These are phyloP conservation scores for Pestalotiopsis sp. DNA, from an alignment of 2,329 filamentous ascomycete genomes.

Conservation along the genomic window DNA sequence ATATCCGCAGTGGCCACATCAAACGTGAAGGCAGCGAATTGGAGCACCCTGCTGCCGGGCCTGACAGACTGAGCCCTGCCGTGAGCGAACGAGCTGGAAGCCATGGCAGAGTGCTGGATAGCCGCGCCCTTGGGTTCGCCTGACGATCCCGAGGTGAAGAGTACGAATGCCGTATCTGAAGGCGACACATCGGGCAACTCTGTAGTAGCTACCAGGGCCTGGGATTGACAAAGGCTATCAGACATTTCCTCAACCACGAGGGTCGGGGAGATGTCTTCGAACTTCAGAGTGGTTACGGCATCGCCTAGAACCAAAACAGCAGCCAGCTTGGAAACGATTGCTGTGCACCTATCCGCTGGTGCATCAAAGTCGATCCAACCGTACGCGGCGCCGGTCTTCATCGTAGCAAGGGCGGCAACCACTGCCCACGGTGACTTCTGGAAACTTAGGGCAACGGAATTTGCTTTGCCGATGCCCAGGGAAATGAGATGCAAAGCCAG, in stretches of 20 bases:
- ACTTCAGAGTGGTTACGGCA: too few relatives aligned
- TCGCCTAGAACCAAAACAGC: not conserved
- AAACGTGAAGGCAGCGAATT: not conserved
- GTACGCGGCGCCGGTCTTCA: constrained; percentile 49
- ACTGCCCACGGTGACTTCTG: constrained; percentile 49
- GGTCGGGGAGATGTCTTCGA: too few relatives aligned
- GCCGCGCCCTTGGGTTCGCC: constrained; percentile 65
- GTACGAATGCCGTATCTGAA: constrained; percentile 51
- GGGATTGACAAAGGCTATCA: not conserved
- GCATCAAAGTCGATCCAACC: constrained; percentile 19
- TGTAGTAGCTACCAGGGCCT: not conserved
- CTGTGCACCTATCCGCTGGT: not conserved
- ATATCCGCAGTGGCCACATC: not conserved
- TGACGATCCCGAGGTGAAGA: constrained; percentile 66
- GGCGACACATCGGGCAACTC: constrained; percentile 35
- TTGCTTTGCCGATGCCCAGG: constrained; percentile 36
- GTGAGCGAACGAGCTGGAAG: not conserved
- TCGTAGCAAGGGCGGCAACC: constrained; percentile 44
- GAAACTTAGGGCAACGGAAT: constrained; percentile 48
- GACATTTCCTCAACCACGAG: too few relatives aligned
- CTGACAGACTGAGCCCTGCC: constrained; percentile 38
- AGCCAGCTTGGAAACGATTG: constrained; percentile 38
- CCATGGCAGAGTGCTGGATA: constrained; percentile 23
- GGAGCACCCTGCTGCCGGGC: constrained; percentile 40
- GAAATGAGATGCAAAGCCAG: constrained; percentile 40